phyloP scores from a whole-genome alignment of 2,329 filamentous ascomycete species.

The Aureobasidium sp. region DNA sequence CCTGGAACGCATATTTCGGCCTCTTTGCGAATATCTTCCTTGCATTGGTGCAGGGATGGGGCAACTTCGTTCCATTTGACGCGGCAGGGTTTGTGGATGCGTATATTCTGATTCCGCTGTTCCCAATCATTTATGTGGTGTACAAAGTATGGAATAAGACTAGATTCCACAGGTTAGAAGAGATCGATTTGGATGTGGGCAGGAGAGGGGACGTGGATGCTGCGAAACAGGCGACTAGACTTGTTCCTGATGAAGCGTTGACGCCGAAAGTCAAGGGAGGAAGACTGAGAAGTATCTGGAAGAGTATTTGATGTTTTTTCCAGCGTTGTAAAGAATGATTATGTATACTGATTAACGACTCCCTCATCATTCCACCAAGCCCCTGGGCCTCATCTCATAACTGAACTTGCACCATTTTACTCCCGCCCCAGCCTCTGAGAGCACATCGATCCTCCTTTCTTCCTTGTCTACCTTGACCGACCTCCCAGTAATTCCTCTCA shows the following conservation, averaged over 20 bases:
- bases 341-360: too few species aligned
- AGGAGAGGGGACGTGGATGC: constrained; percentile 30
- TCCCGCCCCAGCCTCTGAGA: background rate
- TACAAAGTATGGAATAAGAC: constrained; percentile 40
- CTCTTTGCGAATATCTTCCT: constrained; percentile 42
- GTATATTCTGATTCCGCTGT: constrained; percentile 47
- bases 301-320: background rate
- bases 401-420: background rate
- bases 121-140: constrained; percentile 36
- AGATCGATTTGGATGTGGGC: constrained; percentile 36
- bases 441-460: background rate
- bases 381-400: background rate
- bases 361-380: background rate
- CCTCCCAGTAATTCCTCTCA: background rate
- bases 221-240: background rate
- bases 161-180: constrained; percentile 24
- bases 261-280: background rate
- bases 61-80: constrained; percentile 43
- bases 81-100: constrained; percentile 45
- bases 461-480: too few species aligned
- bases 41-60: constrained; percentile 46
- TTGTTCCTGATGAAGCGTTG: constrained; percentile 5
- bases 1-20: constrained; percentile 43
- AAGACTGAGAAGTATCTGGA: background rate
- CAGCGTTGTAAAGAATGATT: too few species aligned